Evolutionary conservation across 805 yeast species (phyloP), one percentile per base, ranked within the genome.

Genomic region (Metschnikowia gelsemii): DNA sequence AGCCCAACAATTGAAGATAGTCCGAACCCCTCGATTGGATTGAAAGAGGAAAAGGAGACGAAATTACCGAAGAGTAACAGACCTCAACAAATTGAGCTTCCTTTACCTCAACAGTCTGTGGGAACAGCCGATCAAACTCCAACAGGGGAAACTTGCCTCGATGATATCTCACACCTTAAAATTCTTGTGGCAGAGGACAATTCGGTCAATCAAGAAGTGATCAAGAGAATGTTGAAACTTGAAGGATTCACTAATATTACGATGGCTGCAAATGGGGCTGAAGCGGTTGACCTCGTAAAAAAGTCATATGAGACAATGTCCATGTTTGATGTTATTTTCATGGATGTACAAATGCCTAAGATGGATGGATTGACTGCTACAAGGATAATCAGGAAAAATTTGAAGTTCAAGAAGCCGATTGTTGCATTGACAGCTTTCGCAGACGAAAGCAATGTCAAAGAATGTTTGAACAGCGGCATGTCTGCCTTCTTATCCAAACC

Each of bases 331-430:
- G 64, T 91, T 40, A 79, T 93, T 2, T 87, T 91, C 58, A 91
- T 91, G 99, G 99, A 91, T 62, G 95, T 91, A 38, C 97, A 91
- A 63, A 91, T 90, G 98, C 98, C 98, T 4, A 82, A 79, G 54
- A 73, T 89, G 51, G 97, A 91, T 59, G 99, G 99, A 2, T 66
- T 90, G 22, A 70, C 80, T 19, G 96, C 97, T 0, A 89, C 98
- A 0, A 78, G 70, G 46, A 71, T 76, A 55, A 84, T 91, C 25
- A 71, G 96, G 32, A 63, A 70, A 13, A 81, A 84, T 32, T 61
- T 85, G 45, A 66, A 73, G 4, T 86, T 76, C 56, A 58, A 59
- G 1, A 75, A 77, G 5, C 97, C 97, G 0, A 89, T 93, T 43
- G 93, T 91, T 27, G 98, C 97, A 0, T 73, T 91, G 40, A 90